Percentiles rank a stretch among this genome's conserved stretches.
These are phyloP conservation scores for Sherardia arvensis DNA, from an alignment of 257 asterid species.

Conservation along the genomic window DNA sequence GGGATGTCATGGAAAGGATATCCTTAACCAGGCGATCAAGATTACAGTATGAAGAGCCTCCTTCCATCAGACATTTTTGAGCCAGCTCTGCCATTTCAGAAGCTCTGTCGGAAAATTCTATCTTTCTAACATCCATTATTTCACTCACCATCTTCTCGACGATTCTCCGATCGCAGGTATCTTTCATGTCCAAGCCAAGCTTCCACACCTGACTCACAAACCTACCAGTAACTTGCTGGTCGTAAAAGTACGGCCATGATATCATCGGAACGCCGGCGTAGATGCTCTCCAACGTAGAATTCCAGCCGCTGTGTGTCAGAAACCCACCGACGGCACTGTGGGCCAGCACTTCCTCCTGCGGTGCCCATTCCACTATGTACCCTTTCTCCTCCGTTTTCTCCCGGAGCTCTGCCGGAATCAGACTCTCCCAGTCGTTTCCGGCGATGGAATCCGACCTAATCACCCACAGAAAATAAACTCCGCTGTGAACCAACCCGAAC, in stretches of 20 bases:
- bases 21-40: conserved; percentile 29
- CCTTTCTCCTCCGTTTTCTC: conserved; percentile 28
- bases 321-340: conserved; percentile 30
- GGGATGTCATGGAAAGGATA: conserved; percentile 8
- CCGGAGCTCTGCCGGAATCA: conserved; percentile 19
- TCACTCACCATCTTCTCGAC: conserved; percentile 45
- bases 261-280: conserved; percentile 41
- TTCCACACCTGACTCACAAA: conserved; percentile 40
- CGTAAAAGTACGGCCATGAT: conserved; percentile 43
- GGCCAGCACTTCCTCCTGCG: conserved; percentile 42
- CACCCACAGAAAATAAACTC: conserved; percentile 41
- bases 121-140: conserved; percentile 34
- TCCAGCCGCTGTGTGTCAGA: conserved; percentile 53
- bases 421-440: conserved; percentile 15
- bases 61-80: conserved; percentile 21
- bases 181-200: conserved; percentile 58
- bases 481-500: conserved; percentile 47
- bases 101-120: conserved; percentile 33
- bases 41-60: conserved; percentile 37
- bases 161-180: conserved; percentile 30
- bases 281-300: conserved; percentile 38
- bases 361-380: conserved; percentile 39
- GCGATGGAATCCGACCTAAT: conserved; percentile 34
- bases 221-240: conserved; percentile 48
- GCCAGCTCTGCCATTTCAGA: conserved; percentile 28